Percentiles rank a stretch among this genome's conserved stretches.
These are phyloP conservation scores for Puccinia polysora DNA, from an alignment of 1,284 basidiomycete species.

Conservation along the genomic window DNA sequence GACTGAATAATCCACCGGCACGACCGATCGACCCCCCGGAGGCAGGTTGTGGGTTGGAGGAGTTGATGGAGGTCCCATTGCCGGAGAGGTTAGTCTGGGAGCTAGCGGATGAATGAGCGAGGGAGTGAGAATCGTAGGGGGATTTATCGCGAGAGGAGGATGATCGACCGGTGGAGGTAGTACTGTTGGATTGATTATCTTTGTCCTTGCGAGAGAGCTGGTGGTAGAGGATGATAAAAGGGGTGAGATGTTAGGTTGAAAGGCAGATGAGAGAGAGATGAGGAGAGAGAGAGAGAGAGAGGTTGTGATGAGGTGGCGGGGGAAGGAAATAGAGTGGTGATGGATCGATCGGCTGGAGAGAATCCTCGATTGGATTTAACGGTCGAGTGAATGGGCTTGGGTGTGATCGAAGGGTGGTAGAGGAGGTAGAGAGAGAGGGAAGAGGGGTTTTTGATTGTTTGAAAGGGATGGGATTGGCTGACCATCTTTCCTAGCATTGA, in stretches of 20 bases:
- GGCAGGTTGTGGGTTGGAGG: too few relatives aligned
- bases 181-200: not conserved
- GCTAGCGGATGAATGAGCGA: slow-evolving; percentile 12
- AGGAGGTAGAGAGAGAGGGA: not conserved
- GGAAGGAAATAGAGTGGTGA: not conserved
- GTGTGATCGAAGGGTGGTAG: not conserved
- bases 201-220: slow-evolving; percentile 43
- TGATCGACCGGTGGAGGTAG: not conserved
- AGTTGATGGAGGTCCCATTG: not conserved
- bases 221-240: not conserved
- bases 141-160: slow-evolving; percentile 21
- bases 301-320: not conserved
- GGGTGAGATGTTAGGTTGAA: not conserved
- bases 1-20: slow-evolving; percentile 5
- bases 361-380: not conserved
- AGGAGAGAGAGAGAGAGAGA: too few relatives aligned
- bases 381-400: not conserved
- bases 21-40: not conserved
- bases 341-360: too few relatives aligned
- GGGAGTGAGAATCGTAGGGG: slow-evolving; percentile 7
- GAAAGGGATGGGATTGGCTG: not conserved
- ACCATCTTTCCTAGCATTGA: slow-evolving; percentile 43
- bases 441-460: not conserved
- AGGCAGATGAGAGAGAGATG: not conserved
- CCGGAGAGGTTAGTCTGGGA: slow-evolving; percentile 20